Percentiles rank a stretch among this genome's conserved stretches.
phyloP scores from a whole-genome alignment of 164 flowering plant genomes.

The Vitis amurensis region DNA sequence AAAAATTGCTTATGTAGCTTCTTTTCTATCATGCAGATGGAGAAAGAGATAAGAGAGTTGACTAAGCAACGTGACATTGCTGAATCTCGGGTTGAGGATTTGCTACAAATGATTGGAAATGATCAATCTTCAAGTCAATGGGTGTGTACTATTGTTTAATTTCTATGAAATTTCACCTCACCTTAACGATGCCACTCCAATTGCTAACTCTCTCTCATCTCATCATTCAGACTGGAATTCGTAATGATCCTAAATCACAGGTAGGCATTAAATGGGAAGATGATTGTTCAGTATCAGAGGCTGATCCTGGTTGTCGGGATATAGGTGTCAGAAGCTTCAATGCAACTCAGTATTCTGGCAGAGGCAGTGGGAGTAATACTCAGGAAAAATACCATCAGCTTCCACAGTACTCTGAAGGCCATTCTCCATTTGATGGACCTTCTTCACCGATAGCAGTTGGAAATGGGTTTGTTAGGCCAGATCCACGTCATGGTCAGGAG shows the following conservation, averaged over 20 bases:
- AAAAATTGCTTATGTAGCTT: conserved; percentile 15
- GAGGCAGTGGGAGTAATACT: conserved; percentile 16
- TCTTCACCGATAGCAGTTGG: conserved; percentile 21
- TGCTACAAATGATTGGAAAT: conserved; percentile 54
- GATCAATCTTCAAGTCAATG: conserved; percentile 42
- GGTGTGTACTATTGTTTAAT: conserved; percentile 25
- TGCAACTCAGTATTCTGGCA: conserved; percentile 6
- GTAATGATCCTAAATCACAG: conserved; percentile 15
- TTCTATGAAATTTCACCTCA: background rate
- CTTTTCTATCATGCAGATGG: conserved; percentile 58
- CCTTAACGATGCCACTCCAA: background rate
- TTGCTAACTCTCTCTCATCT: conserved; percentile 10
- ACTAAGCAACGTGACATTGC: conserved; percentile 78
- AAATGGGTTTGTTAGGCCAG: conserved; percentile 13
- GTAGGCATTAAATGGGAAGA: conserved; percentile 30
- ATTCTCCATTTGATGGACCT: conserved; percentile 24
- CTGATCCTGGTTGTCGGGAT: conserved; percentile 5
- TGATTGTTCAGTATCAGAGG: conserved; percentile 34
- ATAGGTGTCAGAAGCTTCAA: conserved; percentile 2
- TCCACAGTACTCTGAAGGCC: conserved; percentile 17
- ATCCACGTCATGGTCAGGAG: conserved; percentile 3
- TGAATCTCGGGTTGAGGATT: conserved; percentile 81
- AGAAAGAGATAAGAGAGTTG: conserved; percentile 75
- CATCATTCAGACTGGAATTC: conserved; percentile 15
- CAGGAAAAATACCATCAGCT: conserved; percentile 11